Evolutionary conservation across 768 basidiomycete genomes (phyloP).

Genomic region (Amanita molliuscula): DNA sequence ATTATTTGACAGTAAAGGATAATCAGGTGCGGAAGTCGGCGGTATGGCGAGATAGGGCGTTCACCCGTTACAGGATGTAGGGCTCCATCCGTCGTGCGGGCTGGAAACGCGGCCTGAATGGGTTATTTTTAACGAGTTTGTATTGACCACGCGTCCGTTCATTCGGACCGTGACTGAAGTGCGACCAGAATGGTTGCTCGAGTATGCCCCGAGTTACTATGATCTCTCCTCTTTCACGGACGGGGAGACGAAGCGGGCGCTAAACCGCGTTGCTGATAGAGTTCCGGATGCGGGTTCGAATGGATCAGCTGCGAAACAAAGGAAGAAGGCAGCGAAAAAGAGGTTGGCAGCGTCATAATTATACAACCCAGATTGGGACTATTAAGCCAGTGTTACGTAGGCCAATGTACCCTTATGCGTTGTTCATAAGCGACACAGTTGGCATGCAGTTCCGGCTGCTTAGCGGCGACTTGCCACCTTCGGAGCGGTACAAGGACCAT

Average conservation of each 20-base stretch:
- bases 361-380: too few relatives aligned
- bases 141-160: conserved; percentile 79
- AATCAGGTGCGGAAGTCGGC: conserved; percentile 80
- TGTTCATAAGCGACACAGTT: too few relatives aligned
- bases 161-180: conserved; percentile 90
- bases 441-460: too few relatives aligned
- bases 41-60: conserved; percentile 29
- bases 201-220: conserved; percentile 47
- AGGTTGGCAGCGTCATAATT: too few relatives aligned
- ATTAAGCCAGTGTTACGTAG: too few relatives aligned
- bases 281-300: background rate
- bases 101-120: conserved; percentile 83
- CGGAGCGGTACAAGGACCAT: too few relatives aligned
- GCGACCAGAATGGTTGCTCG: conserved; percentile 66
- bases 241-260: conserved; percentile 59
- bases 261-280: conserved; percentile 33
- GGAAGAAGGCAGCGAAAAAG: background rate
- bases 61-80: conserved; percentile 43
- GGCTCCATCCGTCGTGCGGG: conserved; percentile 83
- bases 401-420: too few relatives aligned
- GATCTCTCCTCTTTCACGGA: conserved; percentile 55
- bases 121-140: conserved; percentile 93
- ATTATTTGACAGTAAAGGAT: conserved; percentile 90
- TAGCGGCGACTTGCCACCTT: too few relatives aligned
- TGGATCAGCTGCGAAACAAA: background rate